These are phyloP conservation scores for Solanum hybrid DNA, from an alignment of 305 asterid species.

Conservation along the genomic window DNA sequence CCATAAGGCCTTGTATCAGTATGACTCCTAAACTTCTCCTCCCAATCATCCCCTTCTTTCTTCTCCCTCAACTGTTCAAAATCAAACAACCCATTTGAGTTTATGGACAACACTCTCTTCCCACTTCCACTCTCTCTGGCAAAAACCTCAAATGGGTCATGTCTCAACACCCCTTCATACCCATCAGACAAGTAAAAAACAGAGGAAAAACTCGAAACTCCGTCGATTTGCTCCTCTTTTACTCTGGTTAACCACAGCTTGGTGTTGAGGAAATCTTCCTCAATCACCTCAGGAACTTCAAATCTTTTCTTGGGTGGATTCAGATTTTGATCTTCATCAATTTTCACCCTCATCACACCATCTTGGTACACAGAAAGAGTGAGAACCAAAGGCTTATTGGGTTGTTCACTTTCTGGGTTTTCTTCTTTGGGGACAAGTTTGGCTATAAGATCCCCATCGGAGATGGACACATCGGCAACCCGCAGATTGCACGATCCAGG, in stretches of 20 bases:
- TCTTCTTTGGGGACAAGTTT: constrained; percentile 44
- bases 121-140: constrained; percentile 74
- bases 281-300: constrained; percentile 89
- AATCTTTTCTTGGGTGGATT: constrained; percentile 74
- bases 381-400: constrained; percentile 43
- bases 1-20: constrained; percentile 86
- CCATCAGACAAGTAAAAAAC: constrained; percentile 71
- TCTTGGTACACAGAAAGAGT: constrained; percentile 74
- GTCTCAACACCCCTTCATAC: constrained; percentile 80
- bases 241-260: constrained; percentile 71
- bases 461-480: constrained; percentile 54
- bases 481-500: constrained; percentile 50
- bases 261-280: constrained; percentile 50
- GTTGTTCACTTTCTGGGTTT: constrained; percentile 20
- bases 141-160: constrained; percentile 80
- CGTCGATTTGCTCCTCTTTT: constrained; percentile 46
- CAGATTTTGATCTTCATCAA: constrained; percentile 67
- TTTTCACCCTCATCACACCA: constrained; percentile 78
- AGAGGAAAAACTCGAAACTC: constrained; percentile 38
- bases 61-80: constrained; percentile 74
- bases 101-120: constrained; percentile 64
- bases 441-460: constrained; percentile 77
- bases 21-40: constrained; percentile 76
- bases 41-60: constrained; percentile 87
- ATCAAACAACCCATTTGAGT: constrained; percentile 87